A percentile compares a stretch with the other conserved stretches of the same genome.
phyloP scores from a whole-genome alignment of 1,284 basidiomycete genomes.

The Ceratobasidium theobromae region DNA sequence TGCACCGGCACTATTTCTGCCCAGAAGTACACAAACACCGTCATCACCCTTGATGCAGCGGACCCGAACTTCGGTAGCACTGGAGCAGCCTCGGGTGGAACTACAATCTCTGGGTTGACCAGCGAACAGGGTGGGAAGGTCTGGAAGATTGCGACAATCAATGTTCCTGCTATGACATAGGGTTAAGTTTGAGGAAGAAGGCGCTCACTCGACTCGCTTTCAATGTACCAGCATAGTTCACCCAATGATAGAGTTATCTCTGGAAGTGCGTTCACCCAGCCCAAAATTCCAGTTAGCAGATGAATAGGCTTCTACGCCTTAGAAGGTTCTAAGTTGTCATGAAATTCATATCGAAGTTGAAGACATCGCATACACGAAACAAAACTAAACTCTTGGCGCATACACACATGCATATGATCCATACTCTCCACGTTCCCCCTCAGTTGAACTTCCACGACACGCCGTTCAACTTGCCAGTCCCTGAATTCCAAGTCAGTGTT shows the following conservation, averaged over 20 bases:
- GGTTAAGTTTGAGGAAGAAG: neutral
- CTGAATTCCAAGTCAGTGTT: neutral
- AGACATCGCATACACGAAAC: no score
- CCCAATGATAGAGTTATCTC: no score
- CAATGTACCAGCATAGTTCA: no score
- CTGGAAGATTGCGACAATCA: slow-evolving; percentile 30
- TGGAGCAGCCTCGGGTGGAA: slow-evolving; percentile 14
- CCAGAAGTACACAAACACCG: slow-evolving; percentile 33
- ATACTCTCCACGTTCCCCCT: neutral
- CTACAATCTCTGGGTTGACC: slow-evolving; percentile 20
- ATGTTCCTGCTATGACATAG: slow-evolving; percentile 22
- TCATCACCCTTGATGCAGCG: slow-evolving; percentile 31
- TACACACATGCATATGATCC: neutral
- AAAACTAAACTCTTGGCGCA: neutral
- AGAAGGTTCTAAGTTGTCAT: no score
- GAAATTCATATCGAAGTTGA: no score
- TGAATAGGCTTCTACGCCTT: no score
- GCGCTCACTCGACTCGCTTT: no score
- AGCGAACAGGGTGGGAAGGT: slow-evolving; percentile 30
- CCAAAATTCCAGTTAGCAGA: no score
- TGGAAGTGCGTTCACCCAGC: no score
- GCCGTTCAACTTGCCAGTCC: slow-evolving; percentile 18
- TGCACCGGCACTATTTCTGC: slow-evolving; percentile 29
- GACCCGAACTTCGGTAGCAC: slow-evolving; percentile 32
- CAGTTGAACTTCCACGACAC: slow-evolving; percentile 32